Base-by-base conservation (phyloP, 345 rosid species). In the Acer yangbiense region DNA sequence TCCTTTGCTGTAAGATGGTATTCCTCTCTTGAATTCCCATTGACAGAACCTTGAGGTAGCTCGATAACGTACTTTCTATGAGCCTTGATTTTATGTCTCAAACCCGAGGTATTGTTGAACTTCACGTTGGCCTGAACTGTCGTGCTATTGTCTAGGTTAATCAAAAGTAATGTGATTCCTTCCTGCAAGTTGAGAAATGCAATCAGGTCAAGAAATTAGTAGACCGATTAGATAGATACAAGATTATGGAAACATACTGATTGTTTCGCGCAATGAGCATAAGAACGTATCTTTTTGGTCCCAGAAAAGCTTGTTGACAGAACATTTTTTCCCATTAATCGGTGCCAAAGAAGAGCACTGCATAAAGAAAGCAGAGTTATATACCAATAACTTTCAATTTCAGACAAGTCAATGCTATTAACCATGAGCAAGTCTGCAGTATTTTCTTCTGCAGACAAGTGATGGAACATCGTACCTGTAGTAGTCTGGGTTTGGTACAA, bases 271-370 rank as follows among this genome's bases (percentile, higher is more conserved):
- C 97, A 94, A 68, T 96, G 98, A 14, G 97, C 81, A 75, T 96
- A 96, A 0, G 95, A 81, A 11, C 98, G 97, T 41, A 92, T 86
- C 76, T 88, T 91, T 48, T 87, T 88, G 0, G 86, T 83, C 77
- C 93, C 94, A 1, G 91, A 74, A 80, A 91, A 91, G 80, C 67
- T 91, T 54, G 98, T 88, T 39, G 78, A 82, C 17, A 94, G 81
- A 82, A 87, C 92, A 41, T 87, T 84, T 81, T 87, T 87, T 77
- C 98, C 98, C 99, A 96, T 92, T 72, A 96, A 82, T 74, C 81
- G 83, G 72, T 89, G 91, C 99, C 98, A 96, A 54, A 94, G 93
- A 81, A 96, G 97, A 77, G 97, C 97, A 67, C 98, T 95, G 91
- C 86, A 9, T 35, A 17, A 70, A 69, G 80, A 81, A 50, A 81